A percentile compares a stretch with the other conserved stretches of the same genome.
Evolutionary conservation across 2,329 filamentous ascomycete genomes (phyloP).

Genomic region (Pseudomassariella vexata): DNA sequence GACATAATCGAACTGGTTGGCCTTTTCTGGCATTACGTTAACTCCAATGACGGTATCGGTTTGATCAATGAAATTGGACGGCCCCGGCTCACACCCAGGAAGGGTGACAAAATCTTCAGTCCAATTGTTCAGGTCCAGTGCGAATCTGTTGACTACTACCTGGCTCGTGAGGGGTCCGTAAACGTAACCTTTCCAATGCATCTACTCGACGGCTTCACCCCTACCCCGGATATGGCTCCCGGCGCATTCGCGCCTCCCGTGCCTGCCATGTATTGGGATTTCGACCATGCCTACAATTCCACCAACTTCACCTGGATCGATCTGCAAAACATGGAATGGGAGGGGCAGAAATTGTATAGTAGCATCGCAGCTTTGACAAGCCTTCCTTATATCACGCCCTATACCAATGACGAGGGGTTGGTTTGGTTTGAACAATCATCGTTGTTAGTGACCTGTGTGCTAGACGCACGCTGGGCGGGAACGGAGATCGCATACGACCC

Average conservation of each 20-base stretch:
- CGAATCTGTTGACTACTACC: not conserved
- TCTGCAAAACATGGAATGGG: not conserved
- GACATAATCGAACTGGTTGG: not conserved
- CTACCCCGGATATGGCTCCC: not conserved
- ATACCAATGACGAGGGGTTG: no score
- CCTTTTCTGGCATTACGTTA: constrained; percentile 2
- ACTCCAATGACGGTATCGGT: not conserved
- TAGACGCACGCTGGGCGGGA: not conserved
- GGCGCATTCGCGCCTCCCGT: not conserved
- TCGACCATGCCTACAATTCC: not conserved
- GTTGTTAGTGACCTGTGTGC: not conserved
- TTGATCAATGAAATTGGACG: not conserved
- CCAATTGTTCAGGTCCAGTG: not conserved
- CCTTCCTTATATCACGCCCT: not conserved
- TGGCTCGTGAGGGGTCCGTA: not conserved
- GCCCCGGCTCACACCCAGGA: not conserved
- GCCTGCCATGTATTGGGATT: not conserved
- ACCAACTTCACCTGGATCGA: constrained; percentile 3
- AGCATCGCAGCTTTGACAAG: not conserved
- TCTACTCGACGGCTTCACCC: not conserved
- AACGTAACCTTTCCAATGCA: not conserved
- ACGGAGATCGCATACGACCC: not conserved
- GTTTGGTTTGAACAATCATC: no score
- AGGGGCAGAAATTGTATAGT: not conserved
- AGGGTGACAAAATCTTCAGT: not conserved